These are phyloP conservation scores for Leishmania tropica DNA, from an alignment of 208 protist genomes.

Conservation along the genomic window DNA sequence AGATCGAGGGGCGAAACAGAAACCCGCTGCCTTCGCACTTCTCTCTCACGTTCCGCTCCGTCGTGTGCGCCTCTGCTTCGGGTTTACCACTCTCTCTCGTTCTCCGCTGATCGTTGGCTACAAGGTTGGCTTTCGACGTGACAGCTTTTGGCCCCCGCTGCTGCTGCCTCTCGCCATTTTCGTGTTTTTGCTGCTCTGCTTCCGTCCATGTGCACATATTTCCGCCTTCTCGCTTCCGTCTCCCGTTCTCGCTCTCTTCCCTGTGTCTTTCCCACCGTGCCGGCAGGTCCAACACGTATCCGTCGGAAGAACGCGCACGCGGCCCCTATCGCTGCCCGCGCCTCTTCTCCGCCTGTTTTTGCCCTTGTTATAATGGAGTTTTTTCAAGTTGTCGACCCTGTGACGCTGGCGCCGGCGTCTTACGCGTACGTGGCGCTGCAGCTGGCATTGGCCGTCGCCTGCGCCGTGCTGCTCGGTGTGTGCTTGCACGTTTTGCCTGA, in stretches of 20 bases:
- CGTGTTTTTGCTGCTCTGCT: background rate
- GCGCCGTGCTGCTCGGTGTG: constrained; percentile 28
- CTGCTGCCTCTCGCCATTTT: background rate
- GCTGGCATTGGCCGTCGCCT: constrained; percentile 15
- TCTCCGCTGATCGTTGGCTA: background rate
- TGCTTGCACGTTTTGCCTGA: constrained; percentile 29
- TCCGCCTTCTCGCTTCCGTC: background rate
- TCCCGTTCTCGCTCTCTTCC: background rate
- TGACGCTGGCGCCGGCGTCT: constrained; percentile 11
- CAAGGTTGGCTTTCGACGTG: background rate
- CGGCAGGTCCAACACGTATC: background rate
- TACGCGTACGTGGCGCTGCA: constrained; percentile 20
- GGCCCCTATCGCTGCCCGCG: background rate
- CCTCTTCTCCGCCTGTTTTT: background rate
- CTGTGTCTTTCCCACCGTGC: background rate
- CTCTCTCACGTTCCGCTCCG: background rate
- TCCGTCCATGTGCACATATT: background rate
- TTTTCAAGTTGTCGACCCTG: constrained; percentile 32
- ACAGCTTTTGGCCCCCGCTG: background rate
- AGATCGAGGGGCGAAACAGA: background rate
- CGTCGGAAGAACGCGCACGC: background rate
- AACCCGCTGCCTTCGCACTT: background rate
- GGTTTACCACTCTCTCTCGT: background rate
- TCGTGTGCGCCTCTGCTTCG: background rate
- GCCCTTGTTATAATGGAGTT: constrained; percentile 33